phyloP scores from a whole-genome alignment of 441 rosid genomes.

The Populus tomentosa region DNA sequence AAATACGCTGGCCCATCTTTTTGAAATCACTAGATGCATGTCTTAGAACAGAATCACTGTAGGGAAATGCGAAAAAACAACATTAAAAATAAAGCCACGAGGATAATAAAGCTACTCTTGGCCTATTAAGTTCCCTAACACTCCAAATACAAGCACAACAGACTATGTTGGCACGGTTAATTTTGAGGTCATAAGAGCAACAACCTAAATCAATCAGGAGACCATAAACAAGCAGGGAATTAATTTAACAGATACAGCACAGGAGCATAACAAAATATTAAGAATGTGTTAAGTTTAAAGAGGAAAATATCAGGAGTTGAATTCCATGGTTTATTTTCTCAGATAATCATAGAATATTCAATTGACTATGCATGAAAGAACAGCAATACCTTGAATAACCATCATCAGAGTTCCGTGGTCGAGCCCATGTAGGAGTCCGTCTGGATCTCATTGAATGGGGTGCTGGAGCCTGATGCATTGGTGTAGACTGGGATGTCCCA shows the following conservation, averaged over 20 bases:
- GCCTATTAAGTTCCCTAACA: neutral
- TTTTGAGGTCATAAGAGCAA: neutral
- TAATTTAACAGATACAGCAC: neutral
- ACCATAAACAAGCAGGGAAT: neutral
- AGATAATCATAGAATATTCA: neutral
- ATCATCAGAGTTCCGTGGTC: constrained; percentile 79
- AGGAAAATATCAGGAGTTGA: neutral
- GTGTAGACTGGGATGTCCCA: constrained; percentile 41
- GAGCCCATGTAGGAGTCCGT: constrained; percentile 93
- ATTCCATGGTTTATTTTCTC: neutral
- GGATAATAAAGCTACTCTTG: neutral
- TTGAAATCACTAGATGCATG: constrained; percentile 75
- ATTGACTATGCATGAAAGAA: neutral
- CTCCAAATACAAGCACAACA: neutral
- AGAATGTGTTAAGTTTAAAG: neutral
- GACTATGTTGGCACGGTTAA: neutral
- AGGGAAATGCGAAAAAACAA: neutral
- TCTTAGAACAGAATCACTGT: constrained; percentile 73
- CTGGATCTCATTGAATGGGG: constrained; percentile 93
- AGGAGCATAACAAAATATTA: neutral
- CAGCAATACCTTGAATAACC: constrained; percentile 74
- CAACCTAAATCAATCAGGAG: neutral
- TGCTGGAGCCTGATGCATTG: constrained; percentile 41
- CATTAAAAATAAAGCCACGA: constrained; percentile 1
- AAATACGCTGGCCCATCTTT: constrained; percentile 90